Conservation (phyloP, 495 filamentous ascomycete genomes). For the Penicillium bovifimosum region DNA sequence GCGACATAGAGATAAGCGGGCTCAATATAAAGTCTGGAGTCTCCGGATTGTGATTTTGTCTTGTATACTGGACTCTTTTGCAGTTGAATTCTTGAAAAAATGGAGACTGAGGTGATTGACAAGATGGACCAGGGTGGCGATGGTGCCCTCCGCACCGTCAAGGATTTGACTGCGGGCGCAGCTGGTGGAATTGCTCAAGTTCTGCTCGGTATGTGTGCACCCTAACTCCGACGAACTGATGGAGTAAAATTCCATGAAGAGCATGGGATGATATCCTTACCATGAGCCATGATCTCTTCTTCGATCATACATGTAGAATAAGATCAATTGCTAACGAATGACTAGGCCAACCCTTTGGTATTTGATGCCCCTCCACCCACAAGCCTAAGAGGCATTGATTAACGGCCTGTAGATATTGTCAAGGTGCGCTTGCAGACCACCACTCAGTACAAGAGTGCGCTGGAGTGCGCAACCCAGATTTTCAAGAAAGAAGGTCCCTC, state of each 20-base stretch:
- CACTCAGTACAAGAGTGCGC: conserved; percentile 68
- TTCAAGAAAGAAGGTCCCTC: conserved; percentile 79
- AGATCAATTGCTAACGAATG: conserved; percentile 23
- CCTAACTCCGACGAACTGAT: neutral
- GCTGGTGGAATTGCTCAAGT: conserved; percentile 92
- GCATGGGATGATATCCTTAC: neutral
- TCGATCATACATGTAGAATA: neutral
- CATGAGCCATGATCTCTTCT: neutral
- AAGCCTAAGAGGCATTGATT: conserved; percentile 9
- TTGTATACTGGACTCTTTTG: conserved; percentile 8
- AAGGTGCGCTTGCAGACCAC: conserved; percentile 96
- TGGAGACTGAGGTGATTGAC: conserved; percentile 39
- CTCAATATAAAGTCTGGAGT: conserved; percentile 23
- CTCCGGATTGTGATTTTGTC: conserved; percentile 11
- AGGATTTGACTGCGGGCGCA: conserved; percentile 89
- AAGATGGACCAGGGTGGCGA: conserved; percentile 35
- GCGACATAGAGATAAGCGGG: conserved; percentile 24
- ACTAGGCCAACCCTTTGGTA: conserved; percentile 88
- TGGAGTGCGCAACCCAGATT: conserved; percentile 76
- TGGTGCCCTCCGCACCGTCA: conserved; percentile 56
- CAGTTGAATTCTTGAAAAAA: conserved; percentile 7
- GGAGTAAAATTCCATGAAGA: neutral
- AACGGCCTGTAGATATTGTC: conserved; percentile 68
- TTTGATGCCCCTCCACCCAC: conserved; percentile 11
- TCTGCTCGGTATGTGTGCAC: conserved; percentile 67